Evolutionary conservation across 768 basidiomycete genomes (phyloP), one percentile per base, ranked within the genome.

Genomic region (Ephemerocybe angulata): DNA sequence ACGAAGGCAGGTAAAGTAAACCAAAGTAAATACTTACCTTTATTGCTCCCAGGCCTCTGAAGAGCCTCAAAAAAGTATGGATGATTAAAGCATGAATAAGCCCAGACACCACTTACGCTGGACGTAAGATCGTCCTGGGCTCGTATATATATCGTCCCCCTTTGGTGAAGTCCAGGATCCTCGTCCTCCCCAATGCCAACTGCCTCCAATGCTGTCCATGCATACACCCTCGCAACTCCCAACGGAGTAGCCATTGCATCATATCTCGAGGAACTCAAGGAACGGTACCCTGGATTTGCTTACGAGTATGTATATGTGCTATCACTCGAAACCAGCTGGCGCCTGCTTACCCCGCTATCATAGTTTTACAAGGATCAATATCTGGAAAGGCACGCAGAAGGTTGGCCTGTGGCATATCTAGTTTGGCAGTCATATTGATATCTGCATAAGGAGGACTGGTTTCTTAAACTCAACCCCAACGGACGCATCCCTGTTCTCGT

Each of bases 401-500:
- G n/a, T n/a, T n/a, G n/a, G n/a, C n/a, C n/a, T n/a, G n/a, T n/a
- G n/a, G n/a, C n/a, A n/a, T n/a, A n/a, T n/a, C n/a, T n/a, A n/a
- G n/a, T n/a, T n/a, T n/a, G n/a, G n/a, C n/a, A n/a, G n/a, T n/a
- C n/a, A n/a, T n/a, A n/a, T n/a, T n/a, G n/a, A n/a, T n/a, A n/a
- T n/a, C n/a, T n/a, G n/a, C n/a, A n/a, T n/a, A 94, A 93, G 72
- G 76, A 88, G 64, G 78, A 78, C 0, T 91, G 87, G 87, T 93
- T 86, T 71, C 77, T 93, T 57, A 76, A 82, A 37, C 63, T 86
- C 60, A 89, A 88, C 66, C 87, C 86, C 6, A 89, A 87, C 58
- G 85, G 86, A 31, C 67, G 87, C 46, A 90, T 91, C 52, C 88
- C 89, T 4, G 77, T 78, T 24, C 69, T 91, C 31, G 72, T 83